These are phyloP conservation scores for Fraxinus platypoda DNA, from an alignment of 305 asterid species.

Conservation along the genomic window DNA sequence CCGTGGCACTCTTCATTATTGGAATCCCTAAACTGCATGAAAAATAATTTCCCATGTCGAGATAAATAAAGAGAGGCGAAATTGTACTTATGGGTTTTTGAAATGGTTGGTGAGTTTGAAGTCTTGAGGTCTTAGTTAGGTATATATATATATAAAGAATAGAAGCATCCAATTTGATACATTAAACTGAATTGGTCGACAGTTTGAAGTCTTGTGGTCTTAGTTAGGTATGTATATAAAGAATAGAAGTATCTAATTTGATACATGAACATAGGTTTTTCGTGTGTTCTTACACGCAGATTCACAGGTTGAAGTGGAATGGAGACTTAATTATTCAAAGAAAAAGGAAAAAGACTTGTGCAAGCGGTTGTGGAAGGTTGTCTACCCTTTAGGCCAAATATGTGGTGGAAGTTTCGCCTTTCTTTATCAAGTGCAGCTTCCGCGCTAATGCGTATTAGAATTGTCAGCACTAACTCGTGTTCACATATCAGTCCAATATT, in stretches of 20 bases:
- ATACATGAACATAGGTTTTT: neutral
- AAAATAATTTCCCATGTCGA: constrained; percentile 48
- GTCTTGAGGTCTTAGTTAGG: neutral
- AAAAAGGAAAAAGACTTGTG: constrained; percentile 19
- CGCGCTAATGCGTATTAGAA: neutral
- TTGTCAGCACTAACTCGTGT: neutral
- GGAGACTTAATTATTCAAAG: neutral
- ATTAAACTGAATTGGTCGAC: neutral
- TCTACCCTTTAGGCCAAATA: constrained; percentile 17
- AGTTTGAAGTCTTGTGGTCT: neutral
- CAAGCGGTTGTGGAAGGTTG: constrained; percentile 29
- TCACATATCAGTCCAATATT: neutral
- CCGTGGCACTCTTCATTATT: constrained; percentile 31
- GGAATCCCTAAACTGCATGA: constrained; percentile 43
- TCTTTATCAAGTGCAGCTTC: constrained; percentile 9
- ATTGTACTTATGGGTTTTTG: neutral
- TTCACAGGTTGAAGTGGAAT: constrained; percentile 5
- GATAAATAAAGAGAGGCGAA: neutral
- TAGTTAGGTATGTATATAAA: neutral
- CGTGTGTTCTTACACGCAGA: neutral
- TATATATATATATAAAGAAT: neutral
- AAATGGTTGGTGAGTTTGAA: neutral
- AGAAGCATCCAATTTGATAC: neutral
- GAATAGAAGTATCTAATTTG: neutral
- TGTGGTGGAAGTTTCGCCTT: constrained; percentile 17